Percentiles rank a stretch among this genome's conserved stretches.
Evolutionary conservation across 352 stramenopile species (phyloP).

Genomic region (Lagenidium sp.): DNA sequence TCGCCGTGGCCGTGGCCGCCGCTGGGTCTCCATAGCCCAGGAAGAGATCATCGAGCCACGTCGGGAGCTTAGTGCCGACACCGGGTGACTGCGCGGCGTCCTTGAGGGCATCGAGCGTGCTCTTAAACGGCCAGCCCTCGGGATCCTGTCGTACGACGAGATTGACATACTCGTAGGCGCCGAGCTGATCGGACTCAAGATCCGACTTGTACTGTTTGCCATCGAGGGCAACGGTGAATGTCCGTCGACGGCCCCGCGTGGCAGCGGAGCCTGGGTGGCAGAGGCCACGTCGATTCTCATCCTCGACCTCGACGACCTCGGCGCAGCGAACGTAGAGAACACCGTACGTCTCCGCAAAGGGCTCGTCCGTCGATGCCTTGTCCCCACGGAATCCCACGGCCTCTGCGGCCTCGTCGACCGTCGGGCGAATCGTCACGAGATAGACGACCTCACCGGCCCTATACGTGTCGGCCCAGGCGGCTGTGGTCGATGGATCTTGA

Average conservation of each 20-base stretch:
- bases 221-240: slow-evolving; percentile 88
- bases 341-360: slow-evolving; percentile 85
- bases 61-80: slow-evolving; percentile 53
- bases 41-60: slow-evolving; percentile 93
- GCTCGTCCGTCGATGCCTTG: slow-evolving; percentile 16
- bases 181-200: slow-evolving; percentile 35
- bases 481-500: slow-evolving; percentile 32
- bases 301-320: slow-evolving; percentile 76
- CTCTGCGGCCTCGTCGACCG: slow-evolving; percentile 55
- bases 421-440: slow-evolving; percentile 78
- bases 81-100: slow-evolving; percentile 5
- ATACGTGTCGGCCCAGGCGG: slow-evolving; percentile 81
- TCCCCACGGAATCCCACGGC: slow-evolving; percentile 33
- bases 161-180: slow-evolving; percentile 90
- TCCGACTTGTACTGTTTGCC: slow-evolving; percentile 93
- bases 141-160: slow-evolving; percentile 87
- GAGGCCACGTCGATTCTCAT: too few species aligned
- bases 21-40: slow-evolving; percentile 90
- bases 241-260: slow-evolving; percentile 62
- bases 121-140: slow-evolving; percentile 63
- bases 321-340: slow-evolving; percentile 69
- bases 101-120: slow-evolving; percentile 90
- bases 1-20: slow-evolving; percentile 64
- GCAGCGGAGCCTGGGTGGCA: slow-evolving; percentile 22
- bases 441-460: slow-evolving; percentile 93